Percentiles rank a stretch among this genome's conserved stretches.
phyloP scores from a whole-genome alignment of 805 yeast genomes.

The Candida morakotiae region DNA sequence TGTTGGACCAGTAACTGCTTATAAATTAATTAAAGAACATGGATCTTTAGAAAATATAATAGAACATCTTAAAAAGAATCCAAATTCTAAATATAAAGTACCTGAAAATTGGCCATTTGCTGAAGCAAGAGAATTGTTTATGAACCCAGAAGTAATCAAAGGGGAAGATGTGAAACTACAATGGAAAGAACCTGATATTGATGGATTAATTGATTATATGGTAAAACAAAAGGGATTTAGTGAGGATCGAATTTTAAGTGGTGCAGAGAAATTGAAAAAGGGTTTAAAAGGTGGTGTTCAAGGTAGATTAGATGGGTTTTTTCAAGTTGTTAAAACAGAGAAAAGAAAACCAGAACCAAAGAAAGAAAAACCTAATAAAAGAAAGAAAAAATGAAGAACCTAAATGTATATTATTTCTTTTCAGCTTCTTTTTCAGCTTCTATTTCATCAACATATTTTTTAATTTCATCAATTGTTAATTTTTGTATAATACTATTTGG shows the following conservation, averaged over 20 bases:
- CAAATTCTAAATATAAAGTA: conserved; percentile 65
- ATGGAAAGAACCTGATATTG: conserved; percentile 87
- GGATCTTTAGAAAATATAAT: conserved; percentile 76
- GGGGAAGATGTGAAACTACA: conserved; percentile 64
- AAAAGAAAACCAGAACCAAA: conserved; percentile 31
- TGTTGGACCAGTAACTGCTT: conserved; percentile 93
- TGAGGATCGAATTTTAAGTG: conserved; percentile 86
- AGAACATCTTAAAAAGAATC: conserved; percentile 52
- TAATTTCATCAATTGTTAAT: conserved; percentile 68
- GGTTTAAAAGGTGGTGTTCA: conserved; percentile 83
- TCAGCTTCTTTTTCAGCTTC: conserved; percentile 86
- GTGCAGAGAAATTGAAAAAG: conserved; percentile 80
- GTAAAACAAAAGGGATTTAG: conserved; percentile 86
- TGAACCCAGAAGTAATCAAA: conserved; percentile 72
- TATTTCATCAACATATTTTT: conserved; percentile 69
- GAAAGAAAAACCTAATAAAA: conserved; percentile 23
- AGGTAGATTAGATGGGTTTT: conserved; percentile 90
- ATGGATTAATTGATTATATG: conserved; percentile 77
- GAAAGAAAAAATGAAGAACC: conserved; percentile 14
- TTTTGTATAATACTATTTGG: conserved; percentile 59
- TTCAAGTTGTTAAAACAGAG: conserved; percentile 59
- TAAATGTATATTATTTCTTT: conserved; percentile 50
- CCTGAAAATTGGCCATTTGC: conserved; percentile 95
- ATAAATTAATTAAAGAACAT: conserved; percentile 82
- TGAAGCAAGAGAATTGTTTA: conserved; percentile 81